Percentiles rank a stretch among this genome's conserved stretches.
These are phyloP conservation scores for Collybia mongolica DNA, from an alignment of 768 basidiomycete species.

Conservation along the genomic window DNA sequence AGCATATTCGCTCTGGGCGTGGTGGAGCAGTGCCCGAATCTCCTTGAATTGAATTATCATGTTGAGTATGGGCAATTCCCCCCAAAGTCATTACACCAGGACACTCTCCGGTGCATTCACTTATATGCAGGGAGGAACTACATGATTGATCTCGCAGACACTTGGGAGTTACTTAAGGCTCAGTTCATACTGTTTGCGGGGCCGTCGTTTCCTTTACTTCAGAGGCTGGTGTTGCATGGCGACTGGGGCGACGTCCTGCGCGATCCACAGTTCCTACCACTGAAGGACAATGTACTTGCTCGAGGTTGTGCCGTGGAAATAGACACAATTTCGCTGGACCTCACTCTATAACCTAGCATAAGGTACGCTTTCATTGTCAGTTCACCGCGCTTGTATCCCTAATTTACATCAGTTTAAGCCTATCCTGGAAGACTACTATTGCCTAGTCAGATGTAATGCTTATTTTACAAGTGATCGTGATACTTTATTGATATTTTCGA, in stretches of 20 bases:
- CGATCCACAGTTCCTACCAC: background rate
- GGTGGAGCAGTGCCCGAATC: constrained; percentile 4
- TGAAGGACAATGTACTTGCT: no score
- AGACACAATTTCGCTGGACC: no score
- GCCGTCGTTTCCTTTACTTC: background rate
- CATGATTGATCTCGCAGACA: background rate
- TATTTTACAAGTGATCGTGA: no score
- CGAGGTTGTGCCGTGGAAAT: no score
- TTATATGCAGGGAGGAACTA: background rate
- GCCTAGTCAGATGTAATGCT: no score
- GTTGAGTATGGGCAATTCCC: background rate
- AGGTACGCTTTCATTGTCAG: no score
- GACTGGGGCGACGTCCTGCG: background rate
- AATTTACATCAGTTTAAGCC: no score
- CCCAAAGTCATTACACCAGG: background rate
- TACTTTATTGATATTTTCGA: no score
- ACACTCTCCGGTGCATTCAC: constrained; percentile 5
- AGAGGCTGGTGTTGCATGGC: constrained; percentile 2
- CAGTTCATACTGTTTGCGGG: background rate
- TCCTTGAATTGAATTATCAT: constrained; percentile 9
- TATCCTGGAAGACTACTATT: no score
- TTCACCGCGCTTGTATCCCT: no score
- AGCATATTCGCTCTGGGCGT: background rate
- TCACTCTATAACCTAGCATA: no score
- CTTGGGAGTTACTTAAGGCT: background rate